phyloP scores from a whole-genome alignment of 2,329 filamentous ascomycete genomes.

The Colletotrichum sp. region DNA sequence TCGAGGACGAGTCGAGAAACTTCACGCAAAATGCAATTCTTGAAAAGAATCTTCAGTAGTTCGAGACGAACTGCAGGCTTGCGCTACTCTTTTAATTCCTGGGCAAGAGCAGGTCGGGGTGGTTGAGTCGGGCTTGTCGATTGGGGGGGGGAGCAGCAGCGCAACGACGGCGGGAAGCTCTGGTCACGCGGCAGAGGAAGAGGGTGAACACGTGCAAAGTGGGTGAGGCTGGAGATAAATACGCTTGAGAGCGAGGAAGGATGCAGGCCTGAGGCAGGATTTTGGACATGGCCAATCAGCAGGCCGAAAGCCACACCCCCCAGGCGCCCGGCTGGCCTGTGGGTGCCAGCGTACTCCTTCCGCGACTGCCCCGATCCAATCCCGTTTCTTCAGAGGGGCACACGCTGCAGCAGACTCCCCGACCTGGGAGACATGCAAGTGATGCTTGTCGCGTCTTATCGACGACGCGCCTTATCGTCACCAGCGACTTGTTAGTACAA shows the following conservation, averaged over 20 bases:
- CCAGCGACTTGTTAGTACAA: neutral
- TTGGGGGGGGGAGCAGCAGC: neutral
- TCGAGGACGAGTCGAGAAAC: neutral
- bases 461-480: neutral
- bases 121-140: slow-evolving; percentile 14
- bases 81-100: slow-evolving; percentile 16
- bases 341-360: neutral
- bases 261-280: slow-evolving; percentile 19
- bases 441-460: slow-evolving; percentile 14
- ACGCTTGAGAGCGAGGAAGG: slow-evolving; percentile 21
- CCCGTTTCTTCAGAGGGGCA: slow-evolving; percentile 16
- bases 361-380: slow-evolving; percentile 21
- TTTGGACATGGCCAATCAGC: slow-evolving; percentile 3
- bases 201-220: slow-evolving; percentile 45
- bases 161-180: slow-evolving; percentile 18
- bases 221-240: slow-evolving; percentile 42
- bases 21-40: slow-evolving; percentile 12
- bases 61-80: neutral
- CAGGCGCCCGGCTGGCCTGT: neutral
- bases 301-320: slow-evolving; percentile 8
- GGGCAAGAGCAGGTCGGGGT: neutral
- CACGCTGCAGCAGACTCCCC: slow-evolving; percentile 5
- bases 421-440: neutral
- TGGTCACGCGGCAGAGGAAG: slow-evolving; percentile 43
- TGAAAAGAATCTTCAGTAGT: neutral